phyloP scores from a whole-genome alignment of 345 rosid genomes.

The Arabidopsis arenosa region DNA sequence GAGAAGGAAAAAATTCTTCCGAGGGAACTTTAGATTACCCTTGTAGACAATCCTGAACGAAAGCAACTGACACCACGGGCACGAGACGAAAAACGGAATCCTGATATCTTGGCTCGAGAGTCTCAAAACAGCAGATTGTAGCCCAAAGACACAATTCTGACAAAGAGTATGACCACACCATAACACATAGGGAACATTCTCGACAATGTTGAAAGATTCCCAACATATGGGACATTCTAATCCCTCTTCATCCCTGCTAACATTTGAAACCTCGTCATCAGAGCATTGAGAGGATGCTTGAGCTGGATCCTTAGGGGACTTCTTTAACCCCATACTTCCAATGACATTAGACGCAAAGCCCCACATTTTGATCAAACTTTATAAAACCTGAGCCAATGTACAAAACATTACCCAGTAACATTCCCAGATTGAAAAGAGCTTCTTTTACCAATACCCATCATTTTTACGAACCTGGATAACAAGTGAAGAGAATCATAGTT shows the following conservation, averaged over 20 bases:
- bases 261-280: conserved; percentile 54
- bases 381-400: conserved; percentile 22
- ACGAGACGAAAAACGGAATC: conserved; percentile 61
- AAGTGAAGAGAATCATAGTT: neutral
- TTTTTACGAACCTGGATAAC: conserved; percentile 16
- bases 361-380: conserved; percentile 47
- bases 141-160: conserved; percentile 65
- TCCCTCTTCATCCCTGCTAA: conserved; percentile 55
- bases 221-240: conserved; percentile 73
- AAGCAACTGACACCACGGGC: conserved; percentile 70
- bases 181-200: conserved; percentile 70
- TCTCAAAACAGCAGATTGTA: conserved; percentile 58
- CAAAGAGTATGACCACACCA: conserved; percentile 82
- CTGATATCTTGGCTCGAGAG: conserved; percentile 52
- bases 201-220: conserved; percentile 76
- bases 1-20: conserved; percentile 67
- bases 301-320: conserved; percentile 30
- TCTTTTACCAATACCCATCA: conserved; percentile 12
- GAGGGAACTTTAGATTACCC: conserved; percentile 60
- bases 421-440: conserved; percentile 17
- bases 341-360: conserved; percentile 49
- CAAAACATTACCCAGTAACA: conserved; percentile 23
- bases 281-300: conserved; percentile 56
- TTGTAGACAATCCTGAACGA: conserved; percentile 57
- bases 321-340: conserved; percentile 47